Evolutionary conservation across 31 red algal species (phyloP).

Genomic region (Odonthalia washingtoniensis): DNA sequence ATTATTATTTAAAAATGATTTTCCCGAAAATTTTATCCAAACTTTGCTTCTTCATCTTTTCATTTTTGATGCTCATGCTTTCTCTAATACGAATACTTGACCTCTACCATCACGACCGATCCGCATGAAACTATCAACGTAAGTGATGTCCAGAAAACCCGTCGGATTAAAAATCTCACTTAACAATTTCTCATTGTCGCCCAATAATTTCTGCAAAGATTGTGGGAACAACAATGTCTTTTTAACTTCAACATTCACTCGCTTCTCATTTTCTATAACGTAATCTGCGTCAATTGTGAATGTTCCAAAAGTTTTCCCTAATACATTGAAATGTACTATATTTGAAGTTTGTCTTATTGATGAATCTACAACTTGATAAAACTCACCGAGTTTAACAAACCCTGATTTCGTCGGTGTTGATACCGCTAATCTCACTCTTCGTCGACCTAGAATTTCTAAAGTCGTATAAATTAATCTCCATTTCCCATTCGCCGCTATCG

Average conservation of each 20-base stretch:
- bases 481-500: slow-evolving; percentile 39
- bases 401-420: slow-evolving; percentile 69
- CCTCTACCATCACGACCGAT: slow-evolving; percentile 86
- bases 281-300: slow-evolving; percentile 80
- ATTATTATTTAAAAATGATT: too few relatives aligned
- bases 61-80: too few relatives aligned
- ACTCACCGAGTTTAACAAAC: slow-evolving; percentile 83
- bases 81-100: slow-evolving; percentile 81
- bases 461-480: slow-evolving; percentile 94
- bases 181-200: slow-evolving; percentile 56
- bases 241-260: slow-evolving; percentile 66
- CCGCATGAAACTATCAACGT: slow-evolving; percentile 69
- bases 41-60: too few relatives aligned
- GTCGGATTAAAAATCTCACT: slow-evolving; percentile 89
- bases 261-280: slow-evolving; percentile 26
- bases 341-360: slow-evolving; percentile 53
- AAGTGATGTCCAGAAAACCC: slow-evolving; percentile 91
- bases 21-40: too few relatives aligned
- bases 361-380: slow-evolving; percentile 79
- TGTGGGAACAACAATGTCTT: slow-evolving; percentile 55
- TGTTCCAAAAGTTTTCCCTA: slow-evolving; percentile 61
- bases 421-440: slow-evolving; percentile 73
- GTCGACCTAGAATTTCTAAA: slow-evolving; percentile 80
- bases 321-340: slow-evolving; percentile 76
- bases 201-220: slow-evolving; percentile 71